A percentile compares a stretch with the other conserved stretches of the same genome.
Conservation (phyloP, 352 stramenopile genomes). For the Pythium aquatile region DNA sequence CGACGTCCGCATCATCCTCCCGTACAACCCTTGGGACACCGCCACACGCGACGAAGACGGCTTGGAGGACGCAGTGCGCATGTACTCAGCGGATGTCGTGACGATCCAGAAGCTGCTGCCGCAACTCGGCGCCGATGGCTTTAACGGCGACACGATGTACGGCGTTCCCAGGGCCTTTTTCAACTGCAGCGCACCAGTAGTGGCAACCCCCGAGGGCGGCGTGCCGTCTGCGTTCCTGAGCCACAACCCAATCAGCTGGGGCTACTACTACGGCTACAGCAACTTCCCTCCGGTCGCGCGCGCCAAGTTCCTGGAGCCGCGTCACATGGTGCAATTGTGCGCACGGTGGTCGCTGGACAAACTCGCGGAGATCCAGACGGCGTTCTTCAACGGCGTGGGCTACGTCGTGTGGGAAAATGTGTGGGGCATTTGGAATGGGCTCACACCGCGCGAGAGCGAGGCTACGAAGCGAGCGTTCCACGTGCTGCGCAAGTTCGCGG, state of each 20-base stretch:
- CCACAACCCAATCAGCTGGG: conserved; percentile 81
- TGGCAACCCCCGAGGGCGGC: conserved; percentile 64
- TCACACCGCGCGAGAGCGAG: conserved; percentile 71
- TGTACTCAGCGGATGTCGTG: conserved; percentile 73
- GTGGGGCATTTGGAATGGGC: conserved; percentile 85
- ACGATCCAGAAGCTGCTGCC: conserved; percentile 43
- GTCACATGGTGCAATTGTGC: conserved; percentile 84
- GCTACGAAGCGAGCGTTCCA: conserved; percentile 56
- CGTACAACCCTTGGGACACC: conserved; percentile 86
- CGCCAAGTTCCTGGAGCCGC: conserved; percentile 76
- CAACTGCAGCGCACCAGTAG: conserved; percentile 60
- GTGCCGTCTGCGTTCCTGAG: conserved; percentile 59
- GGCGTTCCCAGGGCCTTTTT: conserved; percentile 78
- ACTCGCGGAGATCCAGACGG: conserved; percentile 52
- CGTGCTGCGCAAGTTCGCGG: conserved; percentile 61
- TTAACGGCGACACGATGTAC: conserved; percentile 90
- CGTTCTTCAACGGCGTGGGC: conserved; percentile 85
- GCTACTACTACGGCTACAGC: conserved; percentile 67
- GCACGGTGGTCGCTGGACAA: conserved; percentile 80
- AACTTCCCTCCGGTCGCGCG: conserved; percentile 69
- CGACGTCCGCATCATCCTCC: conserved; percentile 64
- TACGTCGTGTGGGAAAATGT: conserved; percentile 90
- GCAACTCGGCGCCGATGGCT: conserved; percentile 56
- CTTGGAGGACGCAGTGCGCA: conserved; percentile 53
- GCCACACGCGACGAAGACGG: conserved; percentile 58